These are phyloP conservation scores for Ceriops decandra DNA, from an alignment of 345 rosid genomes.

Conservation along the genomic window DNA sequence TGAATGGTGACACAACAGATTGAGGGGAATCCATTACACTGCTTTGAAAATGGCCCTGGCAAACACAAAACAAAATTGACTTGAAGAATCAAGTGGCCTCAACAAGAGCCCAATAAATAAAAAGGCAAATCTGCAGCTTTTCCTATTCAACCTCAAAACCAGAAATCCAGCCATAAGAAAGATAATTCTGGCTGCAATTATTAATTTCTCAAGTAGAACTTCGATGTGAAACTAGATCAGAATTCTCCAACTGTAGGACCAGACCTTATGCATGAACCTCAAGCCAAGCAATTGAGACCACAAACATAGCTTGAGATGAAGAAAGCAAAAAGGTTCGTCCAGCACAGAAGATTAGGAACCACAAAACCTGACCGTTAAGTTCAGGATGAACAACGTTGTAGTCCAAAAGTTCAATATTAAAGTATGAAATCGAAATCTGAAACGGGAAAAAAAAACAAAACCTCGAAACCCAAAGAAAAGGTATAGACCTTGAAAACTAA, in stretches of 20 bases:
- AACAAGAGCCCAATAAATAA: slow-evolving; percentile 3
- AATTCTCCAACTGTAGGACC: background rate
- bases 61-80: slow-evolving; percentile 22
- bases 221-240: background rate
- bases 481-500: background rate
- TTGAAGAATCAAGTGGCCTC: slow-evolving; percentile 7
- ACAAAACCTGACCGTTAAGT: background rate
- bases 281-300: background rate
- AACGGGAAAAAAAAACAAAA: background rate
- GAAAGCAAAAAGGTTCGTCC: slow-evolving; percentile 1
- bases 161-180: slow-evolving; percentile 7
- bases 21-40: slow-evolving; percentile 86
- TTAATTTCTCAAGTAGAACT: background rate
- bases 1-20: slow-evolving; percentile 89
- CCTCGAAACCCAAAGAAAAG: background rate
- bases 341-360: slow-evolving; percentile 12
- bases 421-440: background rate
- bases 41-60: slow-evolving; percentile 28
- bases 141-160: background rate
- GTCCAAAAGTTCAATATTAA: background rate
- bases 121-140: background rate
- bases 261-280: background rate
- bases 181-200: background rate
- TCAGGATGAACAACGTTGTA: background rate
- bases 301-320: slow-evolving; percentile 13